Percentiles rank a stretch among this genome's conserved stretches.
These are phyloP conservation scores for Paratinospora sagittata DNA, from an alignment of 164 flowering plant genomes.

Conservation along the genomic window DNA sequence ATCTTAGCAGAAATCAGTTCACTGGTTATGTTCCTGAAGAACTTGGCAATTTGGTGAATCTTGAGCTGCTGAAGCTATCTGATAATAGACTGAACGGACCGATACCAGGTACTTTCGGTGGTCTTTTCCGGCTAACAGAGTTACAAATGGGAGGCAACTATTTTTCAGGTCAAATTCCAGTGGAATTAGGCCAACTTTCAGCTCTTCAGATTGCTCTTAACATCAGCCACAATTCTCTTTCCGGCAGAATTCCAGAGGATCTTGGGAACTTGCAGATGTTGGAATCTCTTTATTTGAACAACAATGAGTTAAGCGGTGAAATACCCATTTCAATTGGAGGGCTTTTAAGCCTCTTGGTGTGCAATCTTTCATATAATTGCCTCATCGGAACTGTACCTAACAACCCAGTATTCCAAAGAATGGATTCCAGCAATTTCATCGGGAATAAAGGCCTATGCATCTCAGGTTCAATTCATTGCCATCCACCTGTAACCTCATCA, in stretches of 20 bases:
- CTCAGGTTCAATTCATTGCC: conserved; percentile 25
- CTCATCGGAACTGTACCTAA: conserved; percentile 43
- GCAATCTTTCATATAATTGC: conserved; percentile 50
- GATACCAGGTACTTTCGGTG: conserved; percentile 40
- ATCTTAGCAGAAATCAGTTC: conserved; percentile 45
- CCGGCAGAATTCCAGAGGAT: conserved; percentile 37
- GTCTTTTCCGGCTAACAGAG: conserved; percentile 37
- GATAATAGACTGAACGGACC: conserved; percentile 38
- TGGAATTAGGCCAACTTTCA: conserved; percentile 35
- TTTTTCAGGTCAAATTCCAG: conserved; percentile 41
- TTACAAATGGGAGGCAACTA: conserved; percentile 53
- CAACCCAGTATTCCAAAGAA: conserved; percentile 35
- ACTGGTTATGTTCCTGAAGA: conserved; percentile 36
- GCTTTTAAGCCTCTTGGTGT: conserved; percentile 38
- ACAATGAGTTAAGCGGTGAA: conserved; percentile 44
- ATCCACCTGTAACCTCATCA: conserved; percentile 16
- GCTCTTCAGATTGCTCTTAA: conserved; percentile 46
- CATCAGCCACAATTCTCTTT: conserved; percentile 37
- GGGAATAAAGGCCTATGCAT: conserved; percentile 44
- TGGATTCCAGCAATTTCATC: conserved; percentile 46
- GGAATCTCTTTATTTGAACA: conserved; percentile 42
- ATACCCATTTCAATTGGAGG: conserved; percentile 36
- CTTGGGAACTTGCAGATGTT: conserved; percentile 45
- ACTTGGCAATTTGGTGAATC: conserved; percentile 37
- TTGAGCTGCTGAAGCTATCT: conserved; percentile 45